Evolutionary conservation across 148 eudicot species (phyloP).

Genomic region (Rhododendron henanense): DNA sequence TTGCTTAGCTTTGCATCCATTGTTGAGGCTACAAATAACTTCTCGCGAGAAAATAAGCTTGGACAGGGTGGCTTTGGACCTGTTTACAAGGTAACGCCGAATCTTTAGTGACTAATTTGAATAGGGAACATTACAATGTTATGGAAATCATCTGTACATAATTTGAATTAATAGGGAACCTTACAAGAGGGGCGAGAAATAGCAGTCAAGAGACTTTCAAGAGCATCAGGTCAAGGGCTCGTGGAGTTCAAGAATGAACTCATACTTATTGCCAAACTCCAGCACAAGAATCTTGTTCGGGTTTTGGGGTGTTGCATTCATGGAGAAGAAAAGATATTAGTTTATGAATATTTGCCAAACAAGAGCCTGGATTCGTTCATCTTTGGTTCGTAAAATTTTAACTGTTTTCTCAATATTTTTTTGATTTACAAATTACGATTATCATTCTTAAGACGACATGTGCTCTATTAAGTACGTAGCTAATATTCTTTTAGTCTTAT

Average conservation of each 20-base stretch:
- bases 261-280: too few relatives aligned
- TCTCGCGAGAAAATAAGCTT: constrained; percentile 18
- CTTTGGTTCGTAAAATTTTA: background rate
- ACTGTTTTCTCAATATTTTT: background rate
- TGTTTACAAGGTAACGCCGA: constrained; percentile 17
- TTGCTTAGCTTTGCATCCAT: constrained; percentile 12
- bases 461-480: too few relatives aligned
- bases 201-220: too few relatives aligned
- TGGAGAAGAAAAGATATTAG: too few relatives aligned
- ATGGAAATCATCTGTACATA: background rate
- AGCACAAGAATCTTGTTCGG: too few relatives aligned
- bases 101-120: background rate
- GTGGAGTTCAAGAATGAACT: too few relatives aligned
- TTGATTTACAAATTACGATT: background rate
- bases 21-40: constrained; percentile 21
- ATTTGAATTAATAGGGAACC: too few relatives aligned
- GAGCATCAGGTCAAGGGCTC: too few relatives aligned
- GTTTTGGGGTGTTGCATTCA: constrained; percentile 5
- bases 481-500: too few relatives aligned
- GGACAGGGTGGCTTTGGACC: constrained; percentile 28
- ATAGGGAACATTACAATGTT: background rate
- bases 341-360: too few relatives aligned
- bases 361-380: background rate
- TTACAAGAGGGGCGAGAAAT: too few relatives aligned
- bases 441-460: too few relatives aligned